These are phyloP conservation scores for Endocalyx cinctus DNA, from an alignment of 2,329 filamentous ascomycete genomes.

Conservation along the genomic window DNA sequence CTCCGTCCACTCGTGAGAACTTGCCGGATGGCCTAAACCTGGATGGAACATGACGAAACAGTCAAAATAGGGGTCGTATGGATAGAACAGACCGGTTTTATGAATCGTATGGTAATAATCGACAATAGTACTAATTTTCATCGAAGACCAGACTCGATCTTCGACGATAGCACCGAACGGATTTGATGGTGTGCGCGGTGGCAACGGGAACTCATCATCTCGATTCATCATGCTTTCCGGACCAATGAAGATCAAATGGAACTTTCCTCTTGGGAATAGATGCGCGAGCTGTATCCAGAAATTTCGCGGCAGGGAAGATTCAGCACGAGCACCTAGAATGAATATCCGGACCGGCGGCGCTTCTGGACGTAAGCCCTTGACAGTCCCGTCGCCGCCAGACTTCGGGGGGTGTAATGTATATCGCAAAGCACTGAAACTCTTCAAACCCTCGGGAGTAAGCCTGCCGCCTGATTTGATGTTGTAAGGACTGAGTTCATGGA, in stretches of 20 bases:
- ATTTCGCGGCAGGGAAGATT: conserved; percentile 89
- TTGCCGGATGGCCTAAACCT: conserved; percentile 88
- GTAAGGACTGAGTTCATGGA: conserved; percentile 95
- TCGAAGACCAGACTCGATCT: conserved; percentile 77
- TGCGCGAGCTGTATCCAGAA: conserved; percentile 93
- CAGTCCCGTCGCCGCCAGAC: conserved; percentile 65
- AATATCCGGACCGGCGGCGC: conserved; percentile 89
- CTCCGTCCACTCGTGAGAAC: conserved; percentile 88
- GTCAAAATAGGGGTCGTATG: conserved; percentile 98
- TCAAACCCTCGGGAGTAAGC: conserved; percentile 81
- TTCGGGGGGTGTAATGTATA: conserved; percentile 90
- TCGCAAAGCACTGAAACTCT: conserved; percentile 87
- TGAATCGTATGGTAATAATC: conserved; percentile 98
- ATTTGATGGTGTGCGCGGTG: conserved; percentile 76
- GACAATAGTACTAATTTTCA: conserved; percentile 97
- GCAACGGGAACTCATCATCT: conserved; percentile 87
- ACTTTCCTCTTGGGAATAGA: conserved; percentile 85
- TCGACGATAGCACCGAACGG: conserved; percentile 94
- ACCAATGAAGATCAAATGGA: conserved; percentile 92
- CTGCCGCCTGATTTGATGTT: conserved; percentile 69
- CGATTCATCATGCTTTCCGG: conserved; percentile 95
- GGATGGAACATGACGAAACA: conserved; percentile 97
- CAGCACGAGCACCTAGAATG: conserved; percentile 90
- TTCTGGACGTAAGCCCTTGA: conserved; percentile 76
- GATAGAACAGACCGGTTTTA: conserved; percentile 82